Evolutionary conservation across 139 green algal species (phyloP), one percentile per base, ranked within the genome.

Genomic region (Ulvella scutata): DNA sequence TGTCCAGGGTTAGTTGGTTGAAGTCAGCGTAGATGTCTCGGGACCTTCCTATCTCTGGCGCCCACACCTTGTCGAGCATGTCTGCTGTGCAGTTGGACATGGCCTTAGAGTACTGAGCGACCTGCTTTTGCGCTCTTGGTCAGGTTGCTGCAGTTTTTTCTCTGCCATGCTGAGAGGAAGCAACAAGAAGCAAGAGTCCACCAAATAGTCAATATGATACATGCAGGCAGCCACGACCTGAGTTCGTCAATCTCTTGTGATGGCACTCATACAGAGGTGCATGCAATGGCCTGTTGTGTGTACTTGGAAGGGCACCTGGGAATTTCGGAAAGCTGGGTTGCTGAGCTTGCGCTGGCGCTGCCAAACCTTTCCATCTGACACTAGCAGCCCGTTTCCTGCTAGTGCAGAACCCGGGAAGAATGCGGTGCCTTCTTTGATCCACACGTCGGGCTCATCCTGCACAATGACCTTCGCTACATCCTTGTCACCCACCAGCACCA

Each of bases 331-430:
- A 3, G 91, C 90, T 0, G 92, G 91, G 75, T 92, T 95, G 72
- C 81, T 79, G 26, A 96, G 85, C 43, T 89, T 84, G 28, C 92
- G 79, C 82, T 97, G 92, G 28, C 89, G 78, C 59, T 75, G 74
- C 91, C 91, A 96, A 20, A 86, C 31, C 1, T 88, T 82, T 2
- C 92, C 92, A 77, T 97, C 92, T 73, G 80, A 89, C 31, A 92
- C 88, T 9, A 95, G 79, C 79, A 95, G 80, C 2, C 90, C 88
- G 74, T 96, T 88, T 37, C 92, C 92, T 2, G 92, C 85, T 38
- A 96, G 81, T 59, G 78, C 86, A 78, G 79, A 88, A 34, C 88
- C 88, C 0, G 92, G 92, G 76, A 97, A 96, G 75, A 97, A 96
- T 0, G 91, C 92, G 17, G 92, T 97, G 26, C 92, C 92, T 17